Percentiles rank a stretch among this genome's conserved stretches.
These are phyloP conservation scores for Pelargonium nanum DNA, from an alignment of 345 rosid species.

Conservation along the genomic window DNA sequence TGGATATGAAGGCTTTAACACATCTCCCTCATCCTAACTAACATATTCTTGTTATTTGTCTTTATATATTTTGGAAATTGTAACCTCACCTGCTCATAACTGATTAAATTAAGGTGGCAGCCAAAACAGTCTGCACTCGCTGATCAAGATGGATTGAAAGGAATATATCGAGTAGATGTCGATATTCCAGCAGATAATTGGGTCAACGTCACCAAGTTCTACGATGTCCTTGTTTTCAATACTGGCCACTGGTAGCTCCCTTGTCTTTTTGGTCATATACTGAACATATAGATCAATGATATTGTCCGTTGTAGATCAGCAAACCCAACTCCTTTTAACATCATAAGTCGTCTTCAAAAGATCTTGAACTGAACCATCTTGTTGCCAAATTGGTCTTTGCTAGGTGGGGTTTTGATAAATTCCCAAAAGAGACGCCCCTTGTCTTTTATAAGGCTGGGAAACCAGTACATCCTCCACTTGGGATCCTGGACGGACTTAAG, in stretches of 20 bases:
- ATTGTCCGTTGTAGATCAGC: not conserved
- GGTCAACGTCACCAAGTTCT: constrained; percentile 52
- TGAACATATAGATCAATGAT: not conserved
- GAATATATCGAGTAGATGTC: constrained; percentile 65
- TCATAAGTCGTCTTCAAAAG: too few species aligned
- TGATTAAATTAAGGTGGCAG: constrained; percentile 78
- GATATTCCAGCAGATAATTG: constrained; percentile 85
- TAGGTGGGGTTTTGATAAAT: constrained; percentile 94
- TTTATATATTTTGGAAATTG: not conserved
- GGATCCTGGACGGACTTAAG: constrained; percentile 57
- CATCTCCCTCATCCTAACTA: not conserved
- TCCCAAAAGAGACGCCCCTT: constrained; percentile 78
- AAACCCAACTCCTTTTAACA: too few species aligned
- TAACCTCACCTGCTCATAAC: constrained; percentile 35
- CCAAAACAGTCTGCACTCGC: constrained; percentile 27
- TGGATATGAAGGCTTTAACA: not conserved
- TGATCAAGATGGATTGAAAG: constrained; percentile 36
- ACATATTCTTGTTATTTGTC: not conserved
- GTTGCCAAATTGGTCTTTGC: constrained; percentile 5
- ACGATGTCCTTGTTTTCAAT: constrained; percentile 73
- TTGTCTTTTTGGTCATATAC: not conserved
- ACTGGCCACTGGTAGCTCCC: constrained; percentile 84
- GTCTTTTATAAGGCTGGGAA: constrained; percentile 58
- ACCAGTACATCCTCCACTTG: constrained; percentile 66
- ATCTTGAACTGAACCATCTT: not conserved